Percentiles rank a stretch among this genome's conserved stretches.
These are phyloP conservation scores for Sporisorium exsertum DNA, from an alignment of 1,284 basidiomycete species.

Conservation along the genomic window DNA sequence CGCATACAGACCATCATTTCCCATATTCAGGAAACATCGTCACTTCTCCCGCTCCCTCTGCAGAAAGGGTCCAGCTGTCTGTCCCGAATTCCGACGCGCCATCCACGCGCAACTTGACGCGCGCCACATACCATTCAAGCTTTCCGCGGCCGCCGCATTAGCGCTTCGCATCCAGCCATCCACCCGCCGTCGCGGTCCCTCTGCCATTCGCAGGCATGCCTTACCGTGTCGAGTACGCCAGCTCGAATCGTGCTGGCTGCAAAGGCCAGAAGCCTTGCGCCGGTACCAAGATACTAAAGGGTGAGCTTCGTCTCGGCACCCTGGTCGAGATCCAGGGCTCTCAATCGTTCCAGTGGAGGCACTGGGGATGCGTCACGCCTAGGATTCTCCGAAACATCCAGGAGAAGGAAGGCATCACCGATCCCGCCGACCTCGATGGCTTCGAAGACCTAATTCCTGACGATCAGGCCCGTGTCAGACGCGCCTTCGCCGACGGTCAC, in stretches of 20 bases:
- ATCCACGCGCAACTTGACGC: constrained; percentile 15
- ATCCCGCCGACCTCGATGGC: constrained; percentile 65
- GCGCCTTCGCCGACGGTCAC: constrained; percentile 47
- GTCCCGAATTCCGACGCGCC: constrained; percentile 26
- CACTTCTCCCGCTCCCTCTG: neutral
- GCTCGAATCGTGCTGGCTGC: constrained; percentile 78
- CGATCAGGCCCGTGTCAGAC: constrained; percentile 38
- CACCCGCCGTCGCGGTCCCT: neutral
- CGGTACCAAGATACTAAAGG: constrained; percentile 81
- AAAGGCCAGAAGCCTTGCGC: constrained; percentile 90
- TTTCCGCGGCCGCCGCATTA: neutral
- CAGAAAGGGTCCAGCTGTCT: constrained; percentile 6
- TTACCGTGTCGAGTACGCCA: constrained; percentile 61
- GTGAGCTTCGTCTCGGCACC: constrained; percentile 79
- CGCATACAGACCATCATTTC: neutral
- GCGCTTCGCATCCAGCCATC: neutral
- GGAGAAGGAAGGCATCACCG: constrained; percentile 72
- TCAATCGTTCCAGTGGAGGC: constrained; percentile 77
- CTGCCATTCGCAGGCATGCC: constrained; percentile 36
- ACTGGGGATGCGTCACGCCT: constrained; percentile 76
- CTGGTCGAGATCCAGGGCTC: constrained; percentile 80
- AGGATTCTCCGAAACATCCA: constrained; percentile 79
- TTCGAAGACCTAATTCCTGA: constrained; percentile 49
- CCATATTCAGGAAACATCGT: neutral
- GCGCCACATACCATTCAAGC: neutral